Conservation (phyloP, 2,329 filamentous ascomycete genomes). For the Cyphellophora europaea region DNA sequence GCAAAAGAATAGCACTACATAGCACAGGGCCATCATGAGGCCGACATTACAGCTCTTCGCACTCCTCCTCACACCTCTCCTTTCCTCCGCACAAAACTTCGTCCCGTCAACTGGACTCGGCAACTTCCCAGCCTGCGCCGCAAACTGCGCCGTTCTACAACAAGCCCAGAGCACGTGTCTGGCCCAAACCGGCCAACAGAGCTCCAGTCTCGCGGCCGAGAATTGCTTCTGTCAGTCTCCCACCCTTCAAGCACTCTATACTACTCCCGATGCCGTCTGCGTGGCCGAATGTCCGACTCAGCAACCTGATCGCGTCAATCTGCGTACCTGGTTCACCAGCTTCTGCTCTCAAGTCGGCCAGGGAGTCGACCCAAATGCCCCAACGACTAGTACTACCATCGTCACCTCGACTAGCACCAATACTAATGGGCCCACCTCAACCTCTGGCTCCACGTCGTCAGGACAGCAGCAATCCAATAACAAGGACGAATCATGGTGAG, state of each 20-base stretch:
- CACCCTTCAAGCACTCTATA: constrained; percentile 49
- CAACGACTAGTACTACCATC: constrained; percentile 15
- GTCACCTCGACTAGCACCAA: constrained; percentile 13
- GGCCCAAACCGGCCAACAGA: constrained; percentile 43
- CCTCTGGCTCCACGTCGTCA: too few species aligned
- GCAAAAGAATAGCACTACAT: too few species aligned
- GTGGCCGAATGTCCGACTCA: constrained; percentile 44
- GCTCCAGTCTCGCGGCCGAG: constrained; percentile 46
- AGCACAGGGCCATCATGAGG: too few species aligned
- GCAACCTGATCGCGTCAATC: constrained; percentile 42
- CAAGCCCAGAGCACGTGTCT: constrained; percentile 66
- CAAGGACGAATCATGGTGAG: constrained; percentile 19
- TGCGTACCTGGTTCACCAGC: constrained; percentile 61
- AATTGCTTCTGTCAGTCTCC: constrained; percentile 65
- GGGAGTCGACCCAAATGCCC: constrained; percentile 23
- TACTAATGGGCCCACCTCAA: too few species aligned
- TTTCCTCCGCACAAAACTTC: constrained; percentile 21
- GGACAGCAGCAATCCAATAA: constrained; percentile 6
- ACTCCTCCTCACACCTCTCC: constrained; percentile 17
- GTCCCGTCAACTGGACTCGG: constrained; percentile 27
- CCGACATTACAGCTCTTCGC: constrained; percentile 5
- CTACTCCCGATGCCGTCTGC: constrained; percentile 52
- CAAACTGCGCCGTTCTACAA: constrained; percentile 50
- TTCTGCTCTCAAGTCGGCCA: constrained; percentile 49
- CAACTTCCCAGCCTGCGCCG: constrained; percentile 54